Conservation (phyloP, 805 yeast species). For the Barnettozyma pratensis region DNA sequence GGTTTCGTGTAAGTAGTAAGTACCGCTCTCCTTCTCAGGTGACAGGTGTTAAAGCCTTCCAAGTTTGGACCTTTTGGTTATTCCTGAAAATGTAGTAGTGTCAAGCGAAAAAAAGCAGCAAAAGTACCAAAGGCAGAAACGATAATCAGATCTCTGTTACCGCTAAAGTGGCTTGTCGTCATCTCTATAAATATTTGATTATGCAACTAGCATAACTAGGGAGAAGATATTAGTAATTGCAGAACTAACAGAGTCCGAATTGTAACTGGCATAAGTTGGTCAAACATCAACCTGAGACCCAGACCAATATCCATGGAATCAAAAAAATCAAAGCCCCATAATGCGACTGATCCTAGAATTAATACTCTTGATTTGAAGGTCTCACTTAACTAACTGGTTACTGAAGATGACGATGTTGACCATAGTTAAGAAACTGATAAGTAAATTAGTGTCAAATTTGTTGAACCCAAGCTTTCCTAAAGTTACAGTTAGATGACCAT, state of each 20-base stretch:
- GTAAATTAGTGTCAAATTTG: slow-evolving; percentile 44
- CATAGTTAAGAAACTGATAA: slow-evolving; percentile 37
- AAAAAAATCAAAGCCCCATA: slow-evolving; percentile 30
- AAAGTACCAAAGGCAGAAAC: slow-evolving; percentile 23
- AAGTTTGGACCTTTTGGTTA: slow-evolving; percentile 36
- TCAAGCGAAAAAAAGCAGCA: slow-evolving; percentile 24
- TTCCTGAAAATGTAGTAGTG: slow-evolving; percentile 34
- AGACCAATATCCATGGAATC: slow-evolving; percentile 34
- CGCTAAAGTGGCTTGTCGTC: slow-evolving; percentile 57
- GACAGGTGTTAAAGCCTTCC: slow-evolving; percentile 52
- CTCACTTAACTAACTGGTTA: slow-evolving; percentile 34
- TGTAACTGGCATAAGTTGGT: slow-evolving; percentile 25
- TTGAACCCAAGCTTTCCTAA: slow-evolving; percentile 44
- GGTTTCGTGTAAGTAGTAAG: slow-evolving; percentile 38
- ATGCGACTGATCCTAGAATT: slow-evolving; percentile 24
- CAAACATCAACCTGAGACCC: slow-evolving; percentile 17
- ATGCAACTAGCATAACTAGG: slow-evolving; percentile 52
- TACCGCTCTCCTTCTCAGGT: slow-evolving; percentile 43
- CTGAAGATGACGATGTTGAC: slow-evolving; percentile 33
- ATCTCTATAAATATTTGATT: slow-evolving; percentile 50
- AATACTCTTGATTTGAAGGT: slow-evolving; percentile 22
- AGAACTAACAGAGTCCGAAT: slow-evolving; percentile 58
- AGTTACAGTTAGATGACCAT: slow-evolving; percentile 41
- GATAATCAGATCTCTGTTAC: slow-evolving; percentile 32
- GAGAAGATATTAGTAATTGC: slow-evolving; percentile 61